Evolutionary conservation across 805 yeast species (phyloP), one percentile per base, ranked within the genome.

Genomic region (Ogataea parapolymorpha): DNA sequence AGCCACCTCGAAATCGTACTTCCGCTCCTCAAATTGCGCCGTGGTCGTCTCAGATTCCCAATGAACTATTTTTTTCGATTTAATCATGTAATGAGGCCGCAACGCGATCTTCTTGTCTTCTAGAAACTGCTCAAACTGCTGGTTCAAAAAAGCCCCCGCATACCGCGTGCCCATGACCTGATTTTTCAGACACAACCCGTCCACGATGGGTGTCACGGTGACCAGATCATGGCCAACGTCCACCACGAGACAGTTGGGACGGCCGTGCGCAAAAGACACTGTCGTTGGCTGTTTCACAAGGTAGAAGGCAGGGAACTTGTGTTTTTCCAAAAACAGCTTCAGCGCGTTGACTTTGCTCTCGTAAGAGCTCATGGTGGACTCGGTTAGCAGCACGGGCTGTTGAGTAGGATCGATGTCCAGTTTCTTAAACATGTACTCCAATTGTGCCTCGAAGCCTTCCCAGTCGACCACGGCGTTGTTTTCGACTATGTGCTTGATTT

Each of bases 201-300:
- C 95, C 45, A 82, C 79, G 15, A 85, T 88, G 2, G 90, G 95
- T 5, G 93, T 82, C 1, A 81, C 90, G 46, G 87, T 79, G 14
- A 76, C 70, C 2, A 81, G 66, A 57, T 85, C 90, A 56, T 85
- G 93, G 5, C 96, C 96, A 28, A 86, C 65, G 60, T 88, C 95
- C 28, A 88, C 91, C 28, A 88, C 88, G 24, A 88, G 67, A 59
- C 95, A 88, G 45, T 82, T 83, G 32, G 95, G 89, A 58, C 95
- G 74, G 3, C 95, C 96, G 49, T 85, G 83, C 9, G 91, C 89
- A 64, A 90, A 90, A 2, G 95, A 80, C 1, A 85, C 80, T 65
- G 95, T 84, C 0, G 95, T 82, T n/a, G 96, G 91, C 7, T 82
- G 73, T 43, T 88, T 82, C 11, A 86, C 89, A 17, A 86, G 60